phyloP scores from a whole-genome alignment of 192 early-diverging fungal genomes.

The Ambispora gerdemannii region DNA sequence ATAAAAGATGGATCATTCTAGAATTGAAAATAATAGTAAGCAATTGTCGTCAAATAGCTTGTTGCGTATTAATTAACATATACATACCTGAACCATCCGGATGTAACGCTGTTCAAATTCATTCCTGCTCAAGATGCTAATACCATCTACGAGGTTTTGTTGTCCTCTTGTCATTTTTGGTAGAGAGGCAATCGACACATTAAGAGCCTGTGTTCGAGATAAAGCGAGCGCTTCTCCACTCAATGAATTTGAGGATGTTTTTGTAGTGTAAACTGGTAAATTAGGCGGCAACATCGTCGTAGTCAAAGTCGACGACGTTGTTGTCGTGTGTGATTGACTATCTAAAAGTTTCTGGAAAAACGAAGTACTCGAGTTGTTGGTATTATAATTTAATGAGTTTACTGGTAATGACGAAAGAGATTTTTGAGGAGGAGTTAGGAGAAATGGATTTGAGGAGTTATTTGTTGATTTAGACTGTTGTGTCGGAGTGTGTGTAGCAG shows the following conservation, averaged over 20 bases:
- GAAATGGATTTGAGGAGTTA: background rate
- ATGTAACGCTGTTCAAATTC: constrained; percentile 18
- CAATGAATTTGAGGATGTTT: background rate
- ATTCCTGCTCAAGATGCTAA: constrained; percentile 3
- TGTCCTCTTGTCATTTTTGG: background rate
- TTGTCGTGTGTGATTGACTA: background rate
- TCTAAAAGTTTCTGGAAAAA: background rate
- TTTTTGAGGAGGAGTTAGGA: background rate
- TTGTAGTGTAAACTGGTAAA: background rate
- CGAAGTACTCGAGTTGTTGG: background rate
- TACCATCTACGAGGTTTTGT: background rate
- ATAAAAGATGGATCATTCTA: constrained; percentile 19
- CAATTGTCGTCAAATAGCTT: background rate
- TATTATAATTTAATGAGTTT: background rate
- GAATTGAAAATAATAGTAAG: background rate
- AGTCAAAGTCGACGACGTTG: background rate
- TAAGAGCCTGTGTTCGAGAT: background rate
- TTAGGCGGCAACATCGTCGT: background rate
- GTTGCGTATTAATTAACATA: background rate
- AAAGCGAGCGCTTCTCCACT: background rate
- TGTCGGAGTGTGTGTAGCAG: background rate
- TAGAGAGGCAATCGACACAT: constrained; percentile 17
- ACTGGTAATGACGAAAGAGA: background rate
- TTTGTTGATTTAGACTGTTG: background rate
- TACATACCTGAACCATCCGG: constrained; percentile 10